These are phyloP conservation scores for Microthyrium microscopicum DNA, from an alignment of 2,329 filamentous ascomycete genomes.

Conservation along the genomic window DNA sequence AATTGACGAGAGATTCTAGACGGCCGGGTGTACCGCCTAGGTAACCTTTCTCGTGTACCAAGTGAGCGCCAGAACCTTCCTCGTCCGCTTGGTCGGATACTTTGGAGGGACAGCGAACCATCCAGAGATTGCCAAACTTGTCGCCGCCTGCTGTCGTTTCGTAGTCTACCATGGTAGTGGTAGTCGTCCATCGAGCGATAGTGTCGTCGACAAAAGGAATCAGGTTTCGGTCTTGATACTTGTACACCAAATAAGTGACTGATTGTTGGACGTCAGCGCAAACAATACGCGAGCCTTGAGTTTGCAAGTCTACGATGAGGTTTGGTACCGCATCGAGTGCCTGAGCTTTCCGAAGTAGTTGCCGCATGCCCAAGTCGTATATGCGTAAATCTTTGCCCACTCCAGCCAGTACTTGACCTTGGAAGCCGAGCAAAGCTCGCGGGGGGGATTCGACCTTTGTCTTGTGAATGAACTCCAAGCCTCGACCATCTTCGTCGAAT, in stretches of 20 bases:
- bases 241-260: constrained; percentile 85
- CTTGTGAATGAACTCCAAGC: constrained; percentile 90
- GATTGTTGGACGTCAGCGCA: constrained; percentile 89
- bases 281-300: constrained; percentile 78
- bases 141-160: constrained; percentile 89
- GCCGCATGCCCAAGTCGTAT: constrained; percentile 85
- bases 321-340: constrained; percentile 55
- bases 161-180: constrained; percentile 89
- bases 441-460: constrained; percentile 83
- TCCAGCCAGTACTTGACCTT: constrained; percentile 75
- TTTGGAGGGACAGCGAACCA: constrained; percentile 74
- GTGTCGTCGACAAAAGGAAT: constrained; percentile 90
- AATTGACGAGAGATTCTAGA: constrained; percentile 71
- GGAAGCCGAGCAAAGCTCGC: constrained; percentile 79
- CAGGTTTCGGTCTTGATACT: constrained; percentile 74
- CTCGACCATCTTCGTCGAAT: constrained; percentile 70
- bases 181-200: constrained; percentile 78
- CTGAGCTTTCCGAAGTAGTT: constrained; percentile 83
- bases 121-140: constrained; percentile 94
- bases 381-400: constrained; percentile 68
- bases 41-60: constrained; percentile 81
- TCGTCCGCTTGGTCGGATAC: constrained; percentile 83
- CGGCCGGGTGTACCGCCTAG: constrained; percentile 79
- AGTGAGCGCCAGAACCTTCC: constrained; percentile 73
- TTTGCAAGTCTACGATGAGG: constrained; percentile 76